phyloP scores from a whole-genome alignment of 768 basidiomycete genomes.

The Daedaleopsis sinensis region DNA sequence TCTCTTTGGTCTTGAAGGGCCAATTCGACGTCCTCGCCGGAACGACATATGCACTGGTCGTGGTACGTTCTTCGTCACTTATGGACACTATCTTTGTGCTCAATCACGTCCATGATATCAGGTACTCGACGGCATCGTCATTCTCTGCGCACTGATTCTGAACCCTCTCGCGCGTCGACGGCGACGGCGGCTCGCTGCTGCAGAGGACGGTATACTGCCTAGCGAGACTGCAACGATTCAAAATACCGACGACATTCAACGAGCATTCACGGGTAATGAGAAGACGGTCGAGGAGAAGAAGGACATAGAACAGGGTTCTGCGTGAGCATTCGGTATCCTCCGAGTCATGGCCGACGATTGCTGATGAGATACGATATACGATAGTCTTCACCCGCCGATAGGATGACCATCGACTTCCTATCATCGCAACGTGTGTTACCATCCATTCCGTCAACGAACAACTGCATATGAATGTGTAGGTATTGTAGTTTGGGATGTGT shows the following conservation, averaged over 20 bases:
- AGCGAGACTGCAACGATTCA: background rate
- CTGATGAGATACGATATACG: background rate
- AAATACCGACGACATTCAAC: background rate
- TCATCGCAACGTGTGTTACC: no score
- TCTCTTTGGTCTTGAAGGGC: slow-evolving; percentile 68
- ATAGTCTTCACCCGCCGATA: no score
- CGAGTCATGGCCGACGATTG: background rate
- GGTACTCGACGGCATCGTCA: slow-evolving; percentile 64
- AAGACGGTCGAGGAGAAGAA: background rate
- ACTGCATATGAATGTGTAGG: no score
- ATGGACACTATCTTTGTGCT: background rate
- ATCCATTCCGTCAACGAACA: no score
- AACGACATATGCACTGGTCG: slow-evolving; percentile 64
- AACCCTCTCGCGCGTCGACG: slow-evolving; percentile 58
- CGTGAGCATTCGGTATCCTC: background rate
- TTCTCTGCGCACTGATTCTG: slow-evolving; percentile 63
- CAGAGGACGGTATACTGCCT: background rate
- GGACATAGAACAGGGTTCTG: slow-evolving; percentile 4
- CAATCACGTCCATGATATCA: slow-evolving; percentile 24
- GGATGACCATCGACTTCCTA: no score
- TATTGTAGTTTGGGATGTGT: no score
- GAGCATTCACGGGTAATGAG: background rate
- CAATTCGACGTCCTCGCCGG: slow-evolving; percentile 66
- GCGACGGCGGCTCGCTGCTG: slow-evolving; percentile 27
- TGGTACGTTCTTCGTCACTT: slow-evolving; percentile 31